Evolutionary conservation across 106 monocot genomes (phyloP).

Genomic region (Posidonia australis): DNA sequence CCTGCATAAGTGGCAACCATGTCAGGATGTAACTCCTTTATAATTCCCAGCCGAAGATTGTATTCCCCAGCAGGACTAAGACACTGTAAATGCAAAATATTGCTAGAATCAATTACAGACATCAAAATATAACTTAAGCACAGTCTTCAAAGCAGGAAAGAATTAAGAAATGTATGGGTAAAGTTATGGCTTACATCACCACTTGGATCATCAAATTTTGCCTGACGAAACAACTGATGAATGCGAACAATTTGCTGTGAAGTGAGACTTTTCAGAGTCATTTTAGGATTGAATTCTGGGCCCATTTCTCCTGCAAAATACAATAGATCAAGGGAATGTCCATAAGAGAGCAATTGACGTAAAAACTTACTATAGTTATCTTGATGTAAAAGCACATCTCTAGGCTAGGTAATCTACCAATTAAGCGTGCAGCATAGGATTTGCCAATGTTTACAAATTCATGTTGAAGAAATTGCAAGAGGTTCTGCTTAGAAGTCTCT

Average conservation of each 20-base stretch:
- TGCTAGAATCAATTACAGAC: not conserved
- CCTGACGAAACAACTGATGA: conserved; percentile 95
- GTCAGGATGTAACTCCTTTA: conserved; percentile 94
- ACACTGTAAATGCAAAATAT: conserved; percentile 37
- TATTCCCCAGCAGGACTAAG: conserved; percentile 99
- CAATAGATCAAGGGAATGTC: not conserved
- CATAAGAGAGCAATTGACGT: not conserved
- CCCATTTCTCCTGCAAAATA: conserved; percentile 82
- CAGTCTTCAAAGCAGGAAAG: not conserved
- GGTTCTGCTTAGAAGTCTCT: conserved; percentile 83
- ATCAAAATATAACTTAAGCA: not conserved
- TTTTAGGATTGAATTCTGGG: conserved; percentile 79
- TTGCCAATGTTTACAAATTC: conserved; percentile 97
- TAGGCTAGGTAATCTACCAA: conserved; percentile 33
- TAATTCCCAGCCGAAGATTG: conserved; percentile 93
- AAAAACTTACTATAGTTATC: not conserved
- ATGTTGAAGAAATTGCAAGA: conserved; percentile 94
- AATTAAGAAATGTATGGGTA: not conserved
- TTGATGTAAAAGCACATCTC: not conserved
- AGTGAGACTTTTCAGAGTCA: conserved; percentile 75
- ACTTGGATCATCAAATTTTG: conserved; percentile 98
- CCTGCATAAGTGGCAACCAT: conserved; percentile 93
- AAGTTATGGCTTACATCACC: conserved; percentile 61
- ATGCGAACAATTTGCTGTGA: conserved; percentile 90
- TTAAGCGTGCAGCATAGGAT: conserved; percentile 85